These are phyloP conservation scores for Papiliotrema terrestris DNA, from an alignment of 1,284 basidiomycete species.

Conservation along the genomic window DNA sequence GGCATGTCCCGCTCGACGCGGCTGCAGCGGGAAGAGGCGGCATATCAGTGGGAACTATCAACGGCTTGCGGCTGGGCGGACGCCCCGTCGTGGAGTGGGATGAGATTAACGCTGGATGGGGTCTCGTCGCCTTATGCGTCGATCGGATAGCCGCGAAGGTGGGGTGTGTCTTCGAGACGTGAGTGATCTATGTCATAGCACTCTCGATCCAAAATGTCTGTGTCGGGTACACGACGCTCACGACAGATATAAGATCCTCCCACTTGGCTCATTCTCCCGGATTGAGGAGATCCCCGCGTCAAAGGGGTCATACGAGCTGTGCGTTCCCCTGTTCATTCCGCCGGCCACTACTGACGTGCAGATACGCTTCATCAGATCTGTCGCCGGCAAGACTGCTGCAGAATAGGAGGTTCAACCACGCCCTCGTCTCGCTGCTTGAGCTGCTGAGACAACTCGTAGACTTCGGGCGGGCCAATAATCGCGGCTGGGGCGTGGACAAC, in stretches of 20 bases:
- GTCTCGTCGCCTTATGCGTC: constrained; percentile 85
- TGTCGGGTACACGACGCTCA: background rate
- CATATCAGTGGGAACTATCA: constrained; percentile 86
- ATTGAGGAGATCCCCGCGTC: constrained; percentile 80
- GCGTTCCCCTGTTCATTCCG: constrained; percentile 49
- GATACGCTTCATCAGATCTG: constrained; percentile 76
- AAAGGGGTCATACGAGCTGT: constrained; percentile 81
- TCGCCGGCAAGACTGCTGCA: constrained; percentile 72
- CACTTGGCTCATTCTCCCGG: constrained; percentile 88
- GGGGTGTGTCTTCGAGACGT: constrained; percentile 82
- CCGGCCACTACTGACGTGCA: constrained; percentile 12
- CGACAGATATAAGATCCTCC: constrained; percentile 75
- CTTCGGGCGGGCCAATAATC: constrained; percentile 70
- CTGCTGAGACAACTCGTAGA: constrained; percentile 89
- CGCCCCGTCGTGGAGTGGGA: constrained; percentile 90
- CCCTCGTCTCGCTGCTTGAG: constrained; percentile 92
- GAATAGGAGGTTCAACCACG: constrained; percentile 91
- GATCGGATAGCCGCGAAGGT: constrained; percentile 87
- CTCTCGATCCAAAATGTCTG: too few species aligned
- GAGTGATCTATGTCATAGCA: constrained; percentile 24
- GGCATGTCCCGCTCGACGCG: constrained; percentile 56
- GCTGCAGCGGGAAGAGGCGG: constrained; percentile 47
- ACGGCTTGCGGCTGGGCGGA: constrained; percentile 85
- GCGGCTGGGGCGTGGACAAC: constrained; percentile 71
- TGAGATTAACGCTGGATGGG: constrained; percentile 99